These are phyloP conservation scores for Amphirosellinia nigrospora DNA, from an alignment of 495 filamentous ascomycete species.

Conservation along the genomic window DNA sequence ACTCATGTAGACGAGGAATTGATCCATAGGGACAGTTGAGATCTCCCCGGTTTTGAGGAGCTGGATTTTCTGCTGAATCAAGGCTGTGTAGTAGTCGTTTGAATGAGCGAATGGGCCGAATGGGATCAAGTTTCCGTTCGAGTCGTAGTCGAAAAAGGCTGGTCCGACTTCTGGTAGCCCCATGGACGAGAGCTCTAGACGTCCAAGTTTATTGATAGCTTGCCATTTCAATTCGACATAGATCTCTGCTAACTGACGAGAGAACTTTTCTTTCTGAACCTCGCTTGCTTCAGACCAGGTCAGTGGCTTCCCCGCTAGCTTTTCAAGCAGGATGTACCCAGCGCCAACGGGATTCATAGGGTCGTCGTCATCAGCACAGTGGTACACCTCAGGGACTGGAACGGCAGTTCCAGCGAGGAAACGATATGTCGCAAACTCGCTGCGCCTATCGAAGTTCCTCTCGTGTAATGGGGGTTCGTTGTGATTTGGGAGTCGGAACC, in stretches of 20 bases:
- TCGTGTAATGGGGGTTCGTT: constrained; percentile 28
- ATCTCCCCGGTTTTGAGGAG: constrained; percentile 33
- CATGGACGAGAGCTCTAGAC: constrained; percentile 31
- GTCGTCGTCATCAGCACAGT: constrained; percentile 33
- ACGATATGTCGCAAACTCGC: constrained; percentile 33
- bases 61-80: constrained; percentile 31
- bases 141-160: constrained; percentile 32
- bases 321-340: constrained; percentile 44
- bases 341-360: constrained; percentile 39
- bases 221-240: constrained; percentile 38
- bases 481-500: constrained; percentile 30
- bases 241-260: constrained; percentile 44
- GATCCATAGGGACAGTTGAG: constrained; percentile 27
- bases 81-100: constrained; percentile 38
- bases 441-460: constrained; percentile 30
- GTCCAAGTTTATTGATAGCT: constrained; percentile 39
- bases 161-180: constrained; percentile 31
- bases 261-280: constrained; percentile 38
- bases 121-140: constrained; percentile 19
- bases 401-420: constrained; percentile 27
- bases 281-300: constrained; percentile 34
- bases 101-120: constrained; percentile 37
- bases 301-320: constrained; percentile 40
- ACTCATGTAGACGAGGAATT: constrained; percentile 45
- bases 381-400: constrained; percentile 29